phyloP scores from a whole-genome alignment of 192 early-diverging fungal genomes.

The Allomyces arbusculus region DNA sequence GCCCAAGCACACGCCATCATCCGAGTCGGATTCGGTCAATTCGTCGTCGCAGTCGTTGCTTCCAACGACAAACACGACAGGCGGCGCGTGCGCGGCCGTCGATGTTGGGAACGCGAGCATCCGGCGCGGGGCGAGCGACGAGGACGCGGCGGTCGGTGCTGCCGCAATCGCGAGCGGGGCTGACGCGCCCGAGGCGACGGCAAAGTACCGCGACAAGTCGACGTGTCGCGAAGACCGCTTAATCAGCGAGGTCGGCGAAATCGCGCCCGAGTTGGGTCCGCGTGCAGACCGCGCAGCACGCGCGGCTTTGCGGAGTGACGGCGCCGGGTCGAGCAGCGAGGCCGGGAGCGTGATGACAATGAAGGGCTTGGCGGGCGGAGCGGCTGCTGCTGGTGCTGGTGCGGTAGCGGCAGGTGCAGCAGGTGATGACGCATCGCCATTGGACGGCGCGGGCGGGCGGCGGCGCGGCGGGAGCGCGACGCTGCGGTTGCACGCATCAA shows the following conservation, averaged over 20 bases:
- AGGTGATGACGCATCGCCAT: no score
- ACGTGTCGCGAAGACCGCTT: neutral
- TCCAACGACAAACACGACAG: neutral
- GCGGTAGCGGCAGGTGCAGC: neutral
- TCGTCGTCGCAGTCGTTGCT: neutral
- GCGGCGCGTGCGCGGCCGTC: neutral
- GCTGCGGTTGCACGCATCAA: no score
- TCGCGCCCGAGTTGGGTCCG: neutral
- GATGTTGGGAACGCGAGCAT: no score
- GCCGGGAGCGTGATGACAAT: neutral
- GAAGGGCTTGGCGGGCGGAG: neutral
- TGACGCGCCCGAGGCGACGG: neutral
- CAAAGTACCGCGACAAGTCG: neutral
- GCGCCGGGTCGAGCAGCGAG: neutral
- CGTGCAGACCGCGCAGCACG: neutral
- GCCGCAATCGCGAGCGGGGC: neutral
- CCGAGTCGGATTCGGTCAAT: no score
- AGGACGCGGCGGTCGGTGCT: neutral
- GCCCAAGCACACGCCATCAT: no score
- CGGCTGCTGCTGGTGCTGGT: neutral
- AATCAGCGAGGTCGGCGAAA: neutral
- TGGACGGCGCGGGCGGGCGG: no score
- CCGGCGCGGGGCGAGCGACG: no score
- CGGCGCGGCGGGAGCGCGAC: no score
- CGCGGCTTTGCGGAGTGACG: neutral